Evolutionary conservation across 805 yeast species (phyloP).

Genomic region (Yarrowia osloensis): DNA sequence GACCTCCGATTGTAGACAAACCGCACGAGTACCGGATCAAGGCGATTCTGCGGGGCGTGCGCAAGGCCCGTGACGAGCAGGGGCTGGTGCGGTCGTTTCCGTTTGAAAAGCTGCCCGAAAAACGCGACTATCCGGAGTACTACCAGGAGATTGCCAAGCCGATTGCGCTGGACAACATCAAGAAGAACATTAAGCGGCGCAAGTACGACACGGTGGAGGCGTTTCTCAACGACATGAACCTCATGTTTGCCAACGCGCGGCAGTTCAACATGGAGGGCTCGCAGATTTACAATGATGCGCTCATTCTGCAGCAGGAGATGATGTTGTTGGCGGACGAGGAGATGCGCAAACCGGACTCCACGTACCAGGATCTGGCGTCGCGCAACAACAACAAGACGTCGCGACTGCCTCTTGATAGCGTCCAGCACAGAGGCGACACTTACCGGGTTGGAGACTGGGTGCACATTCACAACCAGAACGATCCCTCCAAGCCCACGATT

Average conservation of each 20-base stretch:
- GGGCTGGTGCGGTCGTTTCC: constrained; percentile 54
- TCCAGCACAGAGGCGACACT: constrained; percentile 66
- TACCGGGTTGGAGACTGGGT: constrained; percentile 96
- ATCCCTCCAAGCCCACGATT: constrained; percentile 83
- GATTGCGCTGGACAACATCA: constrained; percentile 51
- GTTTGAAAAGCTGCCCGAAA: constrained; percentile 83
- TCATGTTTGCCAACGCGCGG: constrained; percentile 74
- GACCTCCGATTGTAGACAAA: constrained; percentile 88
- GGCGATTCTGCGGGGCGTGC: constrained; percentile 76
- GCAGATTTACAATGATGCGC: constrained; percentile 61
- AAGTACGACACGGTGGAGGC: constrained; percentile 73
- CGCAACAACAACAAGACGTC: constrained; percentile 58
- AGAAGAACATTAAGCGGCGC: constrained; percentile 81
- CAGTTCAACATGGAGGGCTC: constrained; percentile 61
- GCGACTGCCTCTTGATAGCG: constrained; percentile 77
- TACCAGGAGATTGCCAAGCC: constrained; percentile 48
- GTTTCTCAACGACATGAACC: constrained; percentile 73
- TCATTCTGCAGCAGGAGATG: constrained; percentile 61
- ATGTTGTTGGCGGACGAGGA: constrained; percentile 62
- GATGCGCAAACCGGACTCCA: constrained; percentile 78
- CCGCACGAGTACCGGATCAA: constrained; percentile 93
- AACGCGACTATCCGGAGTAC: constrained; percentile 55
- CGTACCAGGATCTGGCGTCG: constrained; percentile 52
- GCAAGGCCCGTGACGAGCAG: constrained; percentile 63
- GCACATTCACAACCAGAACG: constrained; percentile 81